These are phyloP conservation scores for Ogataea wickerhamii DNA, from an alignment of 805 yeast species.

Conservation along the genomic window DNA sequence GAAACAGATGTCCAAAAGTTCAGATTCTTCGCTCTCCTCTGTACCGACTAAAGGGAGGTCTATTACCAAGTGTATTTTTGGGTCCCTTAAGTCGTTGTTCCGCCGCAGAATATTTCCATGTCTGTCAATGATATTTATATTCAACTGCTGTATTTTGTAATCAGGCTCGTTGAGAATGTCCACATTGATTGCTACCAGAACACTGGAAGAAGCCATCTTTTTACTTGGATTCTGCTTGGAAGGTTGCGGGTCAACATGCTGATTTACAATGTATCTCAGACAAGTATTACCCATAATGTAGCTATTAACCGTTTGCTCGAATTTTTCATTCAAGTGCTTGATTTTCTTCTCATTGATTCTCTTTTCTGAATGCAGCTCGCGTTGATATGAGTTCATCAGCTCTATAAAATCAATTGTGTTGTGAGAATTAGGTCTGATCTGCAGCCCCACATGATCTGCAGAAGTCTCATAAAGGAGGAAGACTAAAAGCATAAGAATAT, in stretches of 20 bases:
- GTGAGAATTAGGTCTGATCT: constrained; percentile 12
- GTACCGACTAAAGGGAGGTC: constrained; percentile 21
- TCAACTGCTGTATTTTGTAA: constrained; percentile 21
- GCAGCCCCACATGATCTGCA: constrained; percentile 26
- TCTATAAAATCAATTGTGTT: constrained; percentile 11
- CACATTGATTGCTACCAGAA: constrained; percentile 23
- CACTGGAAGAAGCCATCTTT: constrained; percentile 5
- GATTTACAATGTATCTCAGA: constrained; percentile 14
- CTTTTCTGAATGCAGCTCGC: constrained; percentile 4
- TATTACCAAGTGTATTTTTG: constrained; percentile 17
- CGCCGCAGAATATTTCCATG: constrained; percentile 28
- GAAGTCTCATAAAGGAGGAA: neutral
- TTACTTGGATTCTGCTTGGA: neutral
- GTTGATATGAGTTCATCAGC: constrained; percentile 11
- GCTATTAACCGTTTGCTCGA: constrained; percentile 5
- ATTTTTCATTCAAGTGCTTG: constrained; percentile 7
- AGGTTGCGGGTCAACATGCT: constrained; percentile 8
- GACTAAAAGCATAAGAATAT: neutral
- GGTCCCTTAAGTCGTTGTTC: constrained; percentile 19
- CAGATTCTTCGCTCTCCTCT: constrained; percentile 12
- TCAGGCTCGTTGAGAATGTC: constrained; percentile 17
- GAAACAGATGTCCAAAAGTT: constrained; percentile 30
- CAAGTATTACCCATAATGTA: constrained; percentile 19
- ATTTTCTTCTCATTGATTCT: constrained; percentile 8
- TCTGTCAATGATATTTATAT: constrained; percentile 27